Percentiles rank a stretch among this genome's conserved stretches.
These are phyloP conservation scores for Alternaria incomplexa DNA, from an alignment of 2,329 filamentous ascomycete genomes.

Conservation along the genomic window DNA sequence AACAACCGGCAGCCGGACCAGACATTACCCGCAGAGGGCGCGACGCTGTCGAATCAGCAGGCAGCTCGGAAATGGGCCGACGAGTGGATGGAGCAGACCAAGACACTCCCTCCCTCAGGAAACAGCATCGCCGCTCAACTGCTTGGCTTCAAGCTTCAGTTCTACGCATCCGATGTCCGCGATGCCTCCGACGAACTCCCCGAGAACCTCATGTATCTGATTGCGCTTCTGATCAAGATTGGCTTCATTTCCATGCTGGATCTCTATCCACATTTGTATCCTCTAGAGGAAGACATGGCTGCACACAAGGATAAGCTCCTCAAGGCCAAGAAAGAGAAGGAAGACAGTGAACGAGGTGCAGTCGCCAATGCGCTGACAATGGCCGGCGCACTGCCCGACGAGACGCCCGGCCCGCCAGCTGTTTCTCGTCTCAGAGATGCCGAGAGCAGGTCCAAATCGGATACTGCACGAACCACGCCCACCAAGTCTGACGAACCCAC, in stretches of 20 bases:
- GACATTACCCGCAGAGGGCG: slow-evolving; percentile 24
- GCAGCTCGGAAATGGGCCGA: slow-evolving; percentile 41
- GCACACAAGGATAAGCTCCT: slow-evolving; percentile 71
- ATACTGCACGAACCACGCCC: slow-evolving; percentile 53
- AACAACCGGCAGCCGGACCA: slow-evolving; percentile 42
- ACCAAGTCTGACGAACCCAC: slow-evolving; percentile 50
- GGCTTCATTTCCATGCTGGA: slow-evolving; percentile 94
- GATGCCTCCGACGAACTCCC: slow-evolving; percentile 79
- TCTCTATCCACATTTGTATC: slow-evolving; percentile 90
- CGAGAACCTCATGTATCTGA: slow-evolving; percentile 89
- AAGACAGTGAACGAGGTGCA: slow-evolving; percentile 70
- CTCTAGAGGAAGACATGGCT: slow-evolving; percentile 82
- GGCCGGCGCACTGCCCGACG: slow-evolving; percentile 86
- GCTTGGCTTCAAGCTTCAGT: slow-evolving; percentile 94
- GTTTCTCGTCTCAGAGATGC: slow-evolving; percentile 58
- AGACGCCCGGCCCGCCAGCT: slow-evolving; percentile 62
- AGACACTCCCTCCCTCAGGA: slow-evolving; percentile 80
- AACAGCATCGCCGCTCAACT: slow-evolving; percentile 93
- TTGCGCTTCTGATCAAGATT: slow-evolving; percentile 92
- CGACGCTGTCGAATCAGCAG: slow-evolving; percentile 51
- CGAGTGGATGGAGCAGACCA: slow-evolving; percentile 81
- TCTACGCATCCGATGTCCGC: slow-evolving; percentile 83
- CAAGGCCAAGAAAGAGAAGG: slow-evolving; percentile 71
- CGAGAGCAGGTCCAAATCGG: slow-evolving; percentile 57
- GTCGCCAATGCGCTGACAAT: slow-evolving; percentile 82